Percentiles rank a stretch among this genome's conserved stretches.
Evolutionary conservation across 331 rosid genomes (phyloP).

Genomic region (Ulmus americana): DNA sequence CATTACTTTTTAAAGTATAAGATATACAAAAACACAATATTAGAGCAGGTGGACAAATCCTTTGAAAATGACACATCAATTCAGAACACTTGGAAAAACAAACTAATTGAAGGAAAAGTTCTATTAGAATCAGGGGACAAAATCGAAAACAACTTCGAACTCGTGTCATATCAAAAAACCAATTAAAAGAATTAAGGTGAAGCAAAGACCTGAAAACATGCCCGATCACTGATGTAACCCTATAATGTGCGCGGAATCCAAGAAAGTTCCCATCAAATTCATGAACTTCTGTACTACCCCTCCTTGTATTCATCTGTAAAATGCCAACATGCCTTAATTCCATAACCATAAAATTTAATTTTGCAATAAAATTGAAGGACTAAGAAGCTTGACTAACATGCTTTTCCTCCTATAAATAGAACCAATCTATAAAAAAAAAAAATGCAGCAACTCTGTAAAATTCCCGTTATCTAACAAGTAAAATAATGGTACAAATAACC

Average conservation of each 20-base stretch:
- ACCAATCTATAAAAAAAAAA: not conserved
- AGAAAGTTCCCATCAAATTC: slow-evolving; percentile 74
- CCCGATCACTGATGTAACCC: slow-evolving; percentile 90
- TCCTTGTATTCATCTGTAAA: slow-evolving; percentile 74
- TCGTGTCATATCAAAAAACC: too few species aligned
- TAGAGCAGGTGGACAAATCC: too few species aligned
- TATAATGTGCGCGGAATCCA: slow-evolving; percentile 46
- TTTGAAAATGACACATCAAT: too few species aligned
- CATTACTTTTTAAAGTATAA: too few species aligned
- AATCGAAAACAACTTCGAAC: too few species aligned
- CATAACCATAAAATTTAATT: too few species aligned
- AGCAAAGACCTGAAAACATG: slow-evolving; percentile 77
- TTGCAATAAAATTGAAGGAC: not conserved
- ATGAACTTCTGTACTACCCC: slow-evolving; percentile 80
- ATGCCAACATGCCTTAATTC: slow-evolving; percentile 13
- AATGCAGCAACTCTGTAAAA: too few species aligned
- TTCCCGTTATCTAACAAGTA: not conserved
- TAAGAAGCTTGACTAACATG: not conserved
- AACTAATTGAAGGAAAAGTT: too few species aligned
- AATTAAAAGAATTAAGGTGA: slow-evolving; percentile 15
- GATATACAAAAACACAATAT: too few species aligned
- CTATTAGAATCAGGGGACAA: too few species aligned
- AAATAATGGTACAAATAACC: not conserved
- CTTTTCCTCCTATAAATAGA: not conserved
- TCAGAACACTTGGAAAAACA: too few species aligned